Evolutionary conservation across 768 basidiomycete genomes (phyloP).

Genomic region (Wakefieldia striispora): DNA sequence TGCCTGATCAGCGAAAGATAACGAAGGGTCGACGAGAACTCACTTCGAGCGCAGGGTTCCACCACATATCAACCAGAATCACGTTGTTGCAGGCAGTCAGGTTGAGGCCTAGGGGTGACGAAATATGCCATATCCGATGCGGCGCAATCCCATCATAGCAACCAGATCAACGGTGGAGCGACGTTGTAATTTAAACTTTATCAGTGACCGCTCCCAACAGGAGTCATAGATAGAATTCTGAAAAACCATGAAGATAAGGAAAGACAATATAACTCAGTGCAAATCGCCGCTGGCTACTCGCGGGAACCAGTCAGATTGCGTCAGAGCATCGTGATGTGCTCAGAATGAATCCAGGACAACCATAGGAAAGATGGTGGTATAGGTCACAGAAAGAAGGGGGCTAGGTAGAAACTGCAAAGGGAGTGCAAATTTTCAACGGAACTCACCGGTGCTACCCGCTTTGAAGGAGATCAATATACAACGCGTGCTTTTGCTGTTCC

Average conservation of each 20-base stretch:
- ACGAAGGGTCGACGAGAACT: slow-evolving; percentile 17
- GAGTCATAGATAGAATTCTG: neutral
- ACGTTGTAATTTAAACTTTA: slow-evolving; percentile 1
- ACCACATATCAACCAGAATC: slow-evolving; percentile 92
- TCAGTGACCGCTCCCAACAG: slow-evolving; percentile 11
- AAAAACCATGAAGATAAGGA: neutral
- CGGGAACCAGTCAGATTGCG: neutral
- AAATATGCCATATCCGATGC: slow-evolving; percentile 2
- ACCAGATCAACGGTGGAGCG: neutral
- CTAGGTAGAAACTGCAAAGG: neutral
- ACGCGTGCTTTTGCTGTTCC: slow-evolving; percentile 49
- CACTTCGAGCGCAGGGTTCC: slow-evolving; percentile 87
- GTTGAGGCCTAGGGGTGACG: slow-evolving; percentile 67
- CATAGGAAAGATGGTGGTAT: too few species aligned
- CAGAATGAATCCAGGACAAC: too few species aligned
- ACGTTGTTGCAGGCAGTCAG: slow-evolving; percentile 93
- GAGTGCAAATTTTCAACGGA: neutral
- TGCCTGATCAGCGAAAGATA: slow-evolving; percentile 7
- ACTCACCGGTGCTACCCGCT: slow-evolving; percentile 86
- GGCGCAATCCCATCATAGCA: slow-evolving; percentile 1
- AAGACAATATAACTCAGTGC: neutral
- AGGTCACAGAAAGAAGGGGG: neutral
- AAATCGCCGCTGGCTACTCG: neutral
- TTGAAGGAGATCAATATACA: slow-evolving; percentile 97
- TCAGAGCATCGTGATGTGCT: too few species aligned